Percentiles rank a stretch among this genome's conserved stretches.
Conservation (phyloP, 352 stramenopile genomes). For the Phytophthora multivora region DNA sequence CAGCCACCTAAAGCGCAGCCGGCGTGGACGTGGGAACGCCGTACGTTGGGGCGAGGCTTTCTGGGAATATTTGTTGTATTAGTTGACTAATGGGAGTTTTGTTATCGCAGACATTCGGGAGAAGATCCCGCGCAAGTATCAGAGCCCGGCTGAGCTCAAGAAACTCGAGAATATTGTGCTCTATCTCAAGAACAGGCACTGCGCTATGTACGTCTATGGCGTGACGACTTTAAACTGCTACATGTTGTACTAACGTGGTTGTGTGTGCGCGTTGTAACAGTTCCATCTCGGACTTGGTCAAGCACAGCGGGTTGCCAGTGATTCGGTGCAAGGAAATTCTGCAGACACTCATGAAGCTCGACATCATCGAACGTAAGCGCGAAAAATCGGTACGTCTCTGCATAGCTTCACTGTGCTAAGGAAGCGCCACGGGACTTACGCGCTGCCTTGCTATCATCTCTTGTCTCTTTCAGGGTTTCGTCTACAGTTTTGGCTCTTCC, state of each 20-base stretch:
- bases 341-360: conserved; percentile 87
- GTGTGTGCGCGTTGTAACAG: conserved; percentile 28
- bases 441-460: conserved; percentile 4
- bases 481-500: conserved; percentile 65
- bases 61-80: too few species aligned
- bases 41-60: conserved; percentile 35
- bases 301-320: conserved; percentile 74
- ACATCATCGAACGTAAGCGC: conserved; percentile 75
- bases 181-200: conserved; percentile 84
- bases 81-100: not conserved
- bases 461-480: conserved; percentile 49
- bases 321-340: conserved; percentile 90
- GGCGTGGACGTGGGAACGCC: conserved; percentile 82
- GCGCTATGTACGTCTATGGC: conserved; percentile 65
- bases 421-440: conserved; percentile 2
- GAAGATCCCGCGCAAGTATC: conserved; percentile 87
- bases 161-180: conserved; percentile 89
- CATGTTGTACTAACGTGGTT: conserved; percentile 1
- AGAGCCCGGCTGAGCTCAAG: conserved; percentile 74
- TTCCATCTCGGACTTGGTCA: conserved; percentile 84
- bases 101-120: conserved; percentile 59
- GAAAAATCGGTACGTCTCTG: conserved; percentile 65
- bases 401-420: not conserved
- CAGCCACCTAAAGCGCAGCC: conserved; percentile 37
- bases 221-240: not conserved